phyloP scores from a whole-genome alignment of 2,329 filamentous ascomycete species.

The Pyrenochaeta sp. region DNA sequence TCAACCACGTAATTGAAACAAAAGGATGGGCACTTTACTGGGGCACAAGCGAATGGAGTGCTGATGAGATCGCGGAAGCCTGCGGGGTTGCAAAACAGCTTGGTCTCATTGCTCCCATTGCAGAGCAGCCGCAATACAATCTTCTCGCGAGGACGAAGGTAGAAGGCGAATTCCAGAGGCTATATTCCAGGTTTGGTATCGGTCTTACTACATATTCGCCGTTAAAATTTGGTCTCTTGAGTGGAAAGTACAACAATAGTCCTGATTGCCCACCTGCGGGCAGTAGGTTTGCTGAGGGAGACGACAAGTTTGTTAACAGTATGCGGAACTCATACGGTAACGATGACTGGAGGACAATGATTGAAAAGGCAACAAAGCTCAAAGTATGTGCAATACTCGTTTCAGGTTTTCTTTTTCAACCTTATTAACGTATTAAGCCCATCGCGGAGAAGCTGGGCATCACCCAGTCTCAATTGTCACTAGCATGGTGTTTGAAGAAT shows the following conservation, averaged over 20 bases:
- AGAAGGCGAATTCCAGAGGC: constrained; percentile 65
- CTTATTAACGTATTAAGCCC: constrained; percentile 23
- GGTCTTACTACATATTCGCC: constrained; percentile 66
- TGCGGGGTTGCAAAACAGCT: constrained; percentile 67
- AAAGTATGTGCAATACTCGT: constrained; percentile 30
- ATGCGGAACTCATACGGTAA: constrained; percentile 55
- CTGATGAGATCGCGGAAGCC: constrained; percentile 67
- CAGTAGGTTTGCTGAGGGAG: constrained; percentile 65
- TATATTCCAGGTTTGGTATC: constrained; percentile 63
- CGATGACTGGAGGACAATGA: constrained; percentile 63
- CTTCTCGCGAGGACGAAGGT: constrained; percentile 66
- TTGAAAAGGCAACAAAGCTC: constrained; percentile 64
- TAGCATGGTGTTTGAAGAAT: constrained; percentile 50
- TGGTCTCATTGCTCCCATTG: constrained; percentile 64
- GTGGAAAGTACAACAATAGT: constrained; percentile 68
- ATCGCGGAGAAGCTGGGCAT: constrained; percentile 72
- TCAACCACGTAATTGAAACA: constrained; percentile 74
- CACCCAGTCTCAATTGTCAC: constrained; percentile 55
- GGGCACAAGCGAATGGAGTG: constrained; percentile 69
- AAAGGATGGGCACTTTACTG: constrained; percentile 73
- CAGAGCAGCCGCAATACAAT: constrained; percentile 66
- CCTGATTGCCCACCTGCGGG: constrained; percentile 63
- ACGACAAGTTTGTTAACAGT: constrained; percentile 64
- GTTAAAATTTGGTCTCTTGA: constrained; percentile 65
- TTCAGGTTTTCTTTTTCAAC: not conserved